phyloP scores from a whole-genome alignment of 2,329 filamentous ascomycete genomes.

The Rosellinia necatrix region DNA sequence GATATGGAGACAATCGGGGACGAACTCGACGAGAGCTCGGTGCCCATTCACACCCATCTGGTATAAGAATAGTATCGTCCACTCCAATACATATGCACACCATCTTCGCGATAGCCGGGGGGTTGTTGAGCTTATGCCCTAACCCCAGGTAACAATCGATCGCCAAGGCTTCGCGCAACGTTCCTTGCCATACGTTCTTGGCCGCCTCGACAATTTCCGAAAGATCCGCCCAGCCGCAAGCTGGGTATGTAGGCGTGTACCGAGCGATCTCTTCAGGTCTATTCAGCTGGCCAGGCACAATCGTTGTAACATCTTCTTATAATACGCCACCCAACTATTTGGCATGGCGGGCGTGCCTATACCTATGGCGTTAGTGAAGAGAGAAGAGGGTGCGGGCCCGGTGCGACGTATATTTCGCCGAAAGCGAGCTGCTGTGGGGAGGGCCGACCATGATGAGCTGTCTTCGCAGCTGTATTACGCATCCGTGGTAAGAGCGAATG shows the following conservation, averaged over 20 bases:
- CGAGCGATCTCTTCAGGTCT: slow-evolving; percentile 1
- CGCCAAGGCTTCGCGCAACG: slow-evolving; percentile 28
- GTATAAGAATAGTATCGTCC: slow-evolving; percentile 12
- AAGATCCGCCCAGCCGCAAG: slow-evolving; percentile 23
- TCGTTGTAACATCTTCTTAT: background rate
- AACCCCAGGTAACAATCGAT: background rate
- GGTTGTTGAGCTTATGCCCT: too few relatives aligned
- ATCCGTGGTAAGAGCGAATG: too few relatives aligned
- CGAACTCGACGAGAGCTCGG: background rate
- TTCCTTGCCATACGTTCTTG: slow-evolving; percentile 18
- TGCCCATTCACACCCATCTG: background rate
- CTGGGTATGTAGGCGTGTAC: background rate
- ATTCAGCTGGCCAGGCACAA: slow-evolving; percentile 1
- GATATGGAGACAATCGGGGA: slow-evolving; percentile 2
- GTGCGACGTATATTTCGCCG: background rate
- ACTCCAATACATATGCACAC: background rate
- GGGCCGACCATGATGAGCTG: background rate
- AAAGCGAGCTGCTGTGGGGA: background rate
- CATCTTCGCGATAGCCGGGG: too few relatives aligned
- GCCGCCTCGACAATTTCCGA: slow-evolving; percentile 20
- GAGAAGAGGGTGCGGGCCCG: background rate
- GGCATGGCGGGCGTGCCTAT: background rate
- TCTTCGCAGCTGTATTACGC: slow-evolving; percentile 8
- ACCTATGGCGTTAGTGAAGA: background rate
- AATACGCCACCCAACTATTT: background rate